Evolutionary conservation across 805 yeast species (phyloP).

Genomic region (Ogataea wickerhamii): DNA sequence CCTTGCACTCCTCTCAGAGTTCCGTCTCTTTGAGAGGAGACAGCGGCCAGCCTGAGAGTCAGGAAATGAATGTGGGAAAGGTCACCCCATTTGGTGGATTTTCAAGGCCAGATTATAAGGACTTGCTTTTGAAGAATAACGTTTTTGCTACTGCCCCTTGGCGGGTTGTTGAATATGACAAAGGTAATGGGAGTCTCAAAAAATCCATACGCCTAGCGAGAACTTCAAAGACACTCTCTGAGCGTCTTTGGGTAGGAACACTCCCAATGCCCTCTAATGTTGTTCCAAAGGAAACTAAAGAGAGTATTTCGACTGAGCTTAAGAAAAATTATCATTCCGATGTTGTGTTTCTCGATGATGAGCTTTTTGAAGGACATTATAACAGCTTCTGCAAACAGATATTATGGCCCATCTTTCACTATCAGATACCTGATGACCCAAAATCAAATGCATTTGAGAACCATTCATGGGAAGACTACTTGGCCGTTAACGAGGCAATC

Average conservation of each 20-base stretch:
- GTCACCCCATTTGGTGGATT: slow-evolving; percentile 72
- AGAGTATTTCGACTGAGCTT: slow-evolving; percentile 49
- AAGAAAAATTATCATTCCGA: slow-evolving; percentile 49
- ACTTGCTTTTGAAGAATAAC: slow-evolving; percentile 41
- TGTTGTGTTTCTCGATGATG: slow-evolving; percentile 72
- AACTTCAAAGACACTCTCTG: slow-evolving; percentile 33
- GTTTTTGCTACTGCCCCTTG: slow-evolving; percentile 64
- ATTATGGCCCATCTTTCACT: slow-evolving; percentile 91
- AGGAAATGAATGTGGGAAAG: slow-evolving; percentile 23
- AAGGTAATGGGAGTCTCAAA: slow-evolving; percentile 84
- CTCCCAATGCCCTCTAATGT: slow-evolving; percentile 87
- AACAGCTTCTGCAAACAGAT: slow-evolving; percentile 89
- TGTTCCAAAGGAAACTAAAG: slow-evolving; percentile 54
- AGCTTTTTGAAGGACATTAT: slow-evolving; percentile 86
- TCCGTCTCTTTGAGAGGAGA: slow-evolving; percentile 5
- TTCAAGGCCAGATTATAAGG: slow-evolving; percentile 55
- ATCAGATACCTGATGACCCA: slow-evolving; percentile 94
- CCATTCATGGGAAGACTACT: slow-evolving; percentile 88
- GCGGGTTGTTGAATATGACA: slow-evolving; percentile 62
- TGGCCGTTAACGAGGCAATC: slow-evolving; percentile 65
- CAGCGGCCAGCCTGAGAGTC: slow-evolving; percentile 6
- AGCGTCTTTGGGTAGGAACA: slow-evolving; percentile 81
- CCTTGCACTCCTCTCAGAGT: not conserved
- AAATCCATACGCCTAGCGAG: slow-evolving; percentile 75
- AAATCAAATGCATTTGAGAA: slow-evolving; percentile 93